These are phyloP conservation scores for Tardiomyces depauwii DNA, from an alignment of 1,139 yeast species.

Conservation along the genomic window DNA sequence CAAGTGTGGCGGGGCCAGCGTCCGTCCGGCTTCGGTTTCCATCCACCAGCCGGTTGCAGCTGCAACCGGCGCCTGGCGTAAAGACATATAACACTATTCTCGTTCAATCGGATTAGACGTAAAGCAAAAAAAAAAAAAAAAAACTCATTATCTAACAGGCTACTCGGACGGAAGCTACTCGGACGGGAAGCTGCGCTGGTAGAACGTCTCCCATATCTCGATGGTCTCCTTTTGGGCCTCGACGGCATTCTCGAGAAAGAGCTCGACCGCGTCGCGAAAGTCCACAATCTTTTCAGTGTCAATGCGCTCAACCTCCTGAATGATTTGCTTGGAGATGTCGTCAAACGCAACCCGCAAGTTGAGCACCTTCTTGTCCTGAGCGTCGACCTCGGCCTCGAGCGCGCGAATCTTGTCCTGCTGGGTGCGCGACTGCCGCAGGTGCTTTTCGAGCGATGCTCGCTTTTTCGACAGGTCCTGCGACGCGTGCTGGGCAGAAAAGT, in stretches of 20 bases:
- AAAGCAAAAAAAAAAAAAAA: background rate
- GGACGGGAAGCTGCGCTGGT: conserved; percentile 13
- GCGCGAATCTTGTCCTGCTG: conserved; percentile 50
- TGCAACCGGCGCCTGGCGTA: too few relatives aligned
- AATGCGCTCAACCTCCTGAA: conserved; percentile 54
- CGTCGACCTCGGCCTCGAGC: conserved; percentile 46
- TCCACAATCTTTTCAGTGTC: conserved; percentile 74
- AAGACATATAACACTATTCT: too few relatives aligned
- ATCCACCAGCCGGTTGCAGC: too few relatives aligned
- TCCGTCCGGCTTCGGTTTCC: too few relatives aligned
- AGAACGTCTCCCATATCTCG: conserved; percentile 85
- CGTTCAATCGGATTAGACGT: too few relatives aligned
- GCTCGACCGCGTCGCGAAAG: conserved; percentile 82
- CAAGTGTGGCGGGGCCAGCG: too few relatives aligned
- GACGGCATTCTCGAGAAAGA: conserved; percentile 79
- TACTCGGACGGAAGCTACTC: conserved; percentile 2
- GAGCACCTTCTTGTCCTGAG: conserved; percentile 47
- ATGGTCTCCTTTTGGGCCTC: conserved; percentile 93
- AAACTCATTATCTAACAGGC: conserved; percentile 1
- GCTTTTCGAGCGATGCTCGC: conserved; percentile 40
- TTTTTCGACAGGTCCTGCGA: conserved; percentile 39
- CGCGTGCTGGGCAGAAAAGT: conserved; percentile 46
- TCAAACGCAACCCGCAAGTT: conserved; percentile 49
- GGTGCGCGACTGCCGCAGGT: conserved; percentile 43
- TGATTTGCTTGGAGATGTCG: conserved; percentile 51